Evolutionary conservation across 345 rosid species (phyloP).

Genomic region (Psidium friedrichsthalianum): DNA sequence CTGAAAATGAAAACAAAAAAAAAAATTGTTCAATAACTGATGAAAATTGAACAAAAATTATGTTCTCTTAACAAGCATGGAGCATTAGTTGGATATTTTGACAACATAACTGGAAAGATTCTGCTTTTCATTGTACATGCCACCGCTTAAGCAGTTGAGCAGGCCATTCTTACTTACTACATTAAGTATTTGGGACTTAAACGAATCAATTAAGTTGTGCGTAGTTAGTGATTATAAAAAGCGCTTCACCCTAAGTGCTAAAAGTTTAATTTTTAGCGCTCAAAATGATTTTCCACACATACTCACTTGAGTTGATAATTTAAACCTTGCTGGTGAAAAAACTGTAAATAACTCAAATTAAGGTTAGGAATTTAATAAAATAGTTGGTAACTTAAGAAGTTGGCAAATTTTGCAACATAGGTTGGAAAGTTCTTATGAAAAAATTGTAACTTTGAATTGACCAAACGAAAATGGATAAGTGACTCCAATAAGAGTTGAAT

Average conservation of each 20-base stretch:
- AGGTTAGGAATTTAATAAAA: neutral
- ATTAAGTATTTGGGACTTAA: neutral
- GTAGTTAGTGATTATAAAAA: neutral
- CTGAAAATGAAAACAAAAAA: neutral
- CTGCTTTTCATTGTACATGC: neutral
- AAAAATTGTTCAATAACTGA: neutral
- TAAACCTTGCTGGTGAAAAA: neutral
- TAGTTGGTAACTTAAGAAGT: neutral
- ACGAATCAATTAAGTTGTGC: neutral
- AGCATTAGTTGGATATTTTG: neutral
- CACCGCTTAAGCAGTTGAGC: neutral
- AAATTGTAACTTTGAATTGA: neutral
- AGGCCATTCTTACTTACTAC: neutral
- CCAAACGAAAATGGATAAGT: neutral
- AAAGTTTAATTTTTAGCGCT: neutral
- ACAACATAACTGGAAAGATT: neutral
- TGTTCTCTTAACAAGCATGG: neutral
- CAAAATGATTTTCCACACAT: neutral
- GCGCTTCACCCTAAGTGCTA: neutral
- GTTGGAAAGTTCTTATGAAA: neutral
- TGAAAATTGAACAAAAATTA: neutral
- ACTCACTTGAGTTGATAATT: neutral
- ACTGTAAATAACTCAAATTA: neutral
- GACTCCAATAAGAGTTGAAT: neutral
- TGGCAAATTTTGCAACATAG: neutral